Conservation (phyloP, 1,284 basidiomycete genomes). For the Cryptococcus deneoformans region DNA sequence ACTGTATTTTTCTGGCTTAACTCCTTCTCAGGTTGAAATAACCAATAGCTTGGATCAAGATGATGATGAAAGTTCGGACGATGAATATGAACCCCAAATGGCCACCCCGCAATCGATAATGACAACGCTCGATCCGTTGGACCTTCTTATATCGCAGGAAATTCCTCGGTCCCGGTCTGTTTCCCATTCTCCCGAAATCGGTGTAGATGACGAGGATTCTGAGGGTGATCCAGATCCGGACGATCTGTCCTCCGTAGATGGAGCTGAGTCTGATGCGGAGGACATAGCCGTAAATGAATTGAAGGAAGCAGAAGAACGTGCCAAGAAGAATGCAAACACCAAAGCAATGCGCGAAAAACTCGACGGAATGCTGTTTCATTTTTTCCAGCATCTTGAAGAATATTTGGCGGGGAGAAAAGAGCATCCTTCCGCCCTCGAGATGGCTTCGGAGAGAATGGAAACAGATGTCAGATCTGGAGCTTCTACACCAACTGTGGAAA, state of each 20-base stretch:
- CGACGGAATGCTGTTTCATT: conserved; percentile 77
- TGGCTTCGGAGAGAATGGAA: conserved; percentile 30
- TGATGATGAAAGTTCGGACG: conserved; percentile 59
- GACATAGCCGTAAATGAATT: conserved; percentile 53
- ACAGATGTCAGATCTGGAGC: conserved; percentile 23
- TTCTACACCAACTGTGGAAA: conserved; percentile 32
- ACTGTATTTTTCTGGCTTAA: neutral
- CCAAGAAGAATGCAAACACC: conserved; percentile 62
- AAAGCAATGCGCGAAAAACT: conserved; percentile 86
- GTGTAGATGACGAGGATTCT: conserved; percentile 59
- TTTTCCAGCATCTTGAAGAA: conserved; percentile 74
- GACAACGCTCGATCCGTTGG: conserved; percentile 71
- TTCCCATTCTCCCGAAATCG: conserved; percentile 37
- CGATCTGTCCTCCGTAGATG: conserved; percentile 49
- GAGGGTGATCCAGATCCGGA: conserved; percentile 51
- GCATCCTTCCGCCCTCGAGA: conserved; percentile 26
- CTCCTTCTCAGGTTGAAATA: conserved; percentile 74
- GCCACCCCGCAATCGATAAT: conserved; percentile 8
- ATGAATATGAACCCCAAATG: conserved; percentile 37
- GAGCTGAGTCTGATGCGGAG: conserved; percentile 57
- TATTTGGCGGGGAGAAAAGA: conserved; percentile 31
- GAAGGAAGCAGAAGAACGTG: conserved; percentile 53
- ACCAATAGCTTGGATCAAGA: conserved; percentile 93
- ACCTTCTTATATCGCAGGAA: conserved; percentile 67
- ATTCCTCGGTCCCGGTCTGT: conserved; percentile 26